Evolutionary conservation across 2,329 filamentous ascomycete species (phyloP).

Genomic region (Chrysosphaeria jannelii): DNA sequence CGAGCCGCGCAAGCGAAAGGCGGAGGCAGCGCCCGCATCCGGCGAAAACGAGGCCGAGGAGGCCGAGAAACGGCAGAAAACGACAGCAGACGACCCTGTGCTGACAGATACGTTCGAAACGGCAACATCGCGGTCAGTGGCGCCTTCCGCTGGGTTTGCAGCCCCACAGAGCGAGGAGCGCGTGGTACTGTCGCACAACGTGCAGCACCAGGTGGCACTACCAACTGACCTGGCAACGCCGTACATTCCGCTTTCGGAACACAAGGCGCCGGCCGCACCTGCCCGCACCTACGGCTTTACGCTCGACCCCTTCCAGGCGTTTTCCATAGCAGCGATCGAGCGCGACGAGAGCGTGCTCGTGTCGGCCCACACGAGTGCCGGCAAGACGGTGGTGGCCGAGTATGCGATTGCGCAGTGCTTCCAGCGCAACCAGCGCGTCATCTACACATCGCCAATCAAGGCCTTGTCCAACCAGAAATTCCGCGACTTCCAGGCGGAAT

Average conservation of each 20-base stretch:
- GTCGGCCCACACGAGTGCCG: conserved; percentile 87
- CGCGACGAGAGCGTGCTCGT: conserved; percentile 88
- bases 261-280: conserved; percentile 66
- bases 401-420: conserved; percentile 95
- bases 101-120: conserved; percentile 88
- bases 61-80: conserved; percentile 30
- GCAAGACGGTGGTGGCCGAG: conserved; percentile 94
- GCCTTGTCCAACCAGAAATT: conserved; percentile 97
- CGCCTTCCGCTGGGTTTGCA: conserved; percentile 39
- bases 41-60: conserved; percentile 15
- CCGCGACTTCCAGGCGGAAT: conserved; percentile 80
- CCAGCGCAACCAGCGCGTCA: conserved; percentile 91
- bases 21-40: conserved; percentile 9
- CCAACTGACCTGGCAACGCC: conserved; percentile 84
- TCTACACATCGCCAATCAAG: conserved; percentile 98
- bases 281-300: conserved; percentile 68
- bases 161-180: conserved; percentile 31
- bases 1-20: conserved; percentile 52
- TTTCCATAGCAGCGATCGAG: conserved; percentile 84
- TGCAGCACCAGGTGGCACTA: conserved; percentile 88
- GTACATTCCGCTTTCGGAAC: conserved; percentile 80
- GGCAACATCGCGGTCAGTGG: conserved; percentile 72
- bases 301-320: conserved; percentile 87
- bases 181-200: conserved; percentile 79
- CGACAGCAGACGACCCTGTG: conserved; percentile 40